Evolutionary conservation across 169 alveolate species (phyloP).

Genomic region (Plasmodium berghei): DNA sequence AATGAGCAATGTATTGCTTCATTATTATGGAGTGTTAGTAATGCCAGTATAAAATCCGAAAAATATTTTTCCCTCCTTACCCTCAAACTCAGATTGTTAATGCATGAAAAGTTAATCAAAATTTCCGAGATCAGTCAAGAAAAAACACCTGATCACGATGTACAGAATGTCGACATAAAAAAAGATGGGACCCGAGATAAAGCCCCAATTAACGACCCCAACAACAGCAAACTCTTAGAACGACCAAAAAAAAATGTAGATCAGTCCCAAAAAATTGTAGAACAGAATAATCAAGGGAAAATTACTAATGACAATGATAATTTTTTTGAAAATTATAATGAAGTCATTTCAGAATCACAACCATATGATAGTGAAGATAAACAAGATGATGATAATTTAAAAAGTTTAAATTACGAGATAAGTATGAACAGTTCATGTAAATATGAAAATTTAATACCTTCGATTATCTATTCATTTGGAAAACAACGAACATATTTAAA

Average conservation of each 20-base stretch:
- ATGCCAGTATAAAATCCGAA: constrained; percentile 73
- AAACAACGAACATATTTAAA: constrained; percentile 68
- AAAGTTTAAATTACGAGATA: constrained; percentile 17
- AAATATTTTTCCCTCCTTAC: constrained; percentile 51
- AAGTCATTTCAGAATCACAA: not conserved
- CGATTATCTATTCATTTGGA: constrained; percentile 71
- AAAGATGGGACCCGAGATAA: not conserved
- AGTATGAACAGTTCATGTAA: constrained; percentile 14
- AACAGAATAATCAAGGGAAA: not conserved
- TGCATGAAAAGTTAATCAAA: constrained; percentile 24
- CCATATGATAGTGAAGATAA: not conserved
- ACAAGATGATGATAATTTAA: constrained; percentile 8
- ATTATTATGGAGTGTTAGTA: constrained; percentile 69
- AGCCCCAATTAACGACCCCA: not conserved
- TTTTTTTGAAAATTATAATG: not conserved
- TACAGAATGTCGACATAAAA: not conserved
- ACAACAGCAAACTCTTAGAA: not conserved
- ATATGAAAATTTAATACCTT: constrained; percentile 58
- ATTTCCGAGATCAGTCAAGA: not conserved
- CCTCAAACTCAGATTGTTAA: constrained; percentile 25
- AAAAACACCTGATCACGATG: not conserved
- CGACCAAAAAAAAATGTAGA: not conserved
- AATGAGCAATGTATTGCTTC: constrained; percentile 75
- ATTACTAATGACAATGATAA: not conserved
- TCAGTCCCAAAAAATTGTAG: not conserved